Percentiles rank a stretch among this genome's conserved stretches.
Conservation (phyloP, 257 asterid genomes). For the Thymus quinquecostatus region DNA sequence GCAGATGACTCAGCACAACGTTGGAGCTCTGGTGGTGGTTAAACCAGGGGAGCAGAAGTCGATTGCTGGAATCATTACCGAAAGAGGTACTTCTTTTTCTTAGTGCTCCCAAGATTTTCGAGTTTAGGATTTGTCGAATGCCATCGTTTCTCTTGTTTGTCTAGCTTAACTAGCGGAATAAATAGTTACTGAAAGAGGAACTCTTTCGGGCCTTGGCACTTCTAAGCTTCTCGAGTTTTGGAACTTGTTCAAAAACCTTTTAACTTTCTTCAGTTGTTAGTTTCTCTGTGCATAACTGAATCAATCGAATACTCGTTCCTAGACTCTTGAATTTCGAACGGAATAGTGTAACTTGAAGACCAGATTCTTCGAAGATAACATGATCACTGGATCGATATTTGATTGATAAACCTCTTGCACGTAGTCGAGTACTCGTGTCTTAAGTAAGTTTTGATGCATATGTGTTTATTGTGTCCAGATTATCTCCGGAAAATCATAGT, state of each 20-base stretch:
- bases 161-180: neutral
- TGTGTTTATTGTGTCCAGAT: slow-evolving; percentile 50
- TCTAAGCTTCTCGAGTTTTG: neutral
- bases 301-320: no score
- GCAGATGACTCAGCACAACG: slow-evolving; percentile 99
- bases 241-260: neutral
- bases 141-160: neutral
- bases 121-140: neutral
- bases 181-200: neutral
- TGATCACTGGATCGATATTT: neutral
- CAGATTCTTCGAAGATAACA: neutral
- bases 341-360: no score
- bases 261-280: no score
- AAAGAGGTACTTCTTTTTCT: slow-evolving; percentile 46
- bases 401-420: neutral
- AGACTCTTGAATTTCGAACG: no score
- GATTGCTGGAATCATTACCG: slow-evolving; percentile 82
- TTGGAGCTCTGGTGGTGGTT: slow-evolving; percentile 97
- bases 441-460: neutral
- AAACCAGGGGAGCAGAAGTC: slow-evolving; percentile 83
- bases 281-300: no score
- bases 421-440: neutral
- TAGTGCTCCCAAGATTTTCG: slow-evolving; percentile 7
- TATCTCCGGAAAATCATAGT: slow-evolving; percentile 94
- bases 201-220: neutral